These are phyloP conservation scores for Hypoxylon cercidicola DNA, from an alignment of 495 filamentous ascomycete species.

Conservation along the genomic window DNA sequence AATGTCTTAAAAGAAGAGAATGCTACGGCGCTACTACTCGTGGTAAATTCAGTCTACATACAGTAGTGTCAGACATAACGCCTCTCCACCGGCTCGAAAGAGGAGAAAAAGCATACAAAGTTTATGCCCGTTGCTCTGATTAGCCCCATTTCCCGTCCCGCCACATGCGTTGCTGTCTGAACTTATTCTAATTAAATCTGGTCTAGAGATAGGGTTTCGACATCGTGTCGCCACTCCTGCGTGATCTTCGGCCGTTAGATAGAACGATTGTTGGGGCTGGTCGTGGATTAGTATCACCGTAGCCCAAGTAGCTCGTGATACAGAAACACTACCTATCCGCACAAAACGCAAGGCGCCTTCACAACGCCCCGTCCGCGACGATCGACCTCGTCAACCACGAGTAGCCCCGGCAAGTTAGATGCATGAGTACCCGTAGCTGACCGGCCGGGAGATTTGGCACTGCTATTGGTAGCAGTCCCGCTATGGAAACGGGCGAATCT, in stretches of 20 bases:
- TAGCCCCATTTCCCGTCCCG: constrained; percentile 14
- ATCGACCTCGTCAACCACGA: constrained; percentile 22
- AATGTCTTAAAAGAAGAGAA: constrained; percentile 28
- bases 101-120: constrained; percentile 6
- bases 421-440: constrained; percentile 42
- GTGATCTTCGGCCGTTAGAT: constrained; percentile 19
- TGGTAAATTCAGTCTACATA: constrained; percentile 22
- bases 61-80: constrained; percentile 19
- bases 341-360: constrained; percentile 2
- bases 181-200: constrained; percentile 42
- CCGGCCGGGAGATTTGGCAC: constrained; percentile 47
- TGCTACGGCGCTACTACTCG: constrained; percentile 22
- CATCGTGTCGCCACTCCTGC: constrained; percentile 40
- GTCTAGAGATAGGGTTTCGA: constrained; percentile 36
- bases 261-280: constrained; percentile 8
- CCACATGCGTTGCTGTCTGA: constrained; percentile 17
- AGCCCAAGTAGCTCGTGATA: constrained; percentile 15
- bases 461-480: constrained; percentile 51
- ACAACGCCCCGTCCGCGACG: constrained; percentile 16
- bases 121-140: constrained; percentile 14
- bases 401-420: constrained; percentile 42
- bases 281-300: constrained; percentile 11
- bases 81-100: constrained; percentile 2
- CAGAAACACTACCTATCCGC: constrained; percentile 19
- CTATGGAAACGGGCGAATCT: constrained; percentile 64